Conservation (phyloP, 169 alveolate species). For the Plasmodium cynomolgi region DNA sequence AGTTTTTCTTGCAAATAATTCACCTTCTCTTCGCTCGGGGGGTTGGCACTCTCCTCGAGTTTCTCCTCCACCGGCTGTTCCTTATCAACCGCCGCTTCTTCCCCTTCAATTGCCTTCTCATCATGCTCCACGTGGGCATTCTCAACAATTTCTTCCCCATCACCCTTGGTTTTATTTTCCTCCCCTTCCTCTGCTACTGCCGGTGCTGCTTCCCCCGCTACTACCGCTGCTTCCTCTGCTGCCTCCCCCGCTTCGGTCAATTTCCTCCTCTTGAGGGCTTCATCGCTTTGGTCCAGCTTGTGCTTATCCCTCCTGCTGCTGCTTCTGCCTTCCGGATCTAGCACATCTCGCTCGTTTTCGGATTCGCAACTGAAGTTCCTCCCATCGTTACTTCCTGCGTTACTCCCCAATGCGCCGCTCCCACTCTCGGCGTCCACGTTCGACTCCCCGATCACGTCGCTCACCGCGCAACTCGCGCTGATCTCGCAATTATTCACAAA, state of each 20-base stretch:
- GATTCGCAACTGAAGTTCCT: neutral
- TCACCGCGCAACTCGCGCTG: neutral
- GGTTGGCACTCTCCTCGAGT: constrained; percentile 76
- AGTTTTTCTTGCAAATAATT: constrained; percentile 48
- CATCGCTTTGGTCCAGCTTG: neutral
- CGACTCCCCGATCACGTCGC: neutral
- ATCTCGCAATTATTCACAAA: neutral
- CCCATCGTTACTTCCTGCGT: neutral
- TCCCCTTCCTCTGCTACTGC: neutral
- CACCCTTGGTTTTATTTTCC: neutral
- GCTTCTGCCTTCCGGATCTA: neutral
- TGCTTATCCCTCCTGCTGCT: neutral
- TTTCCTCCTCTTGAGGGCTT: constrained; percentile 19
- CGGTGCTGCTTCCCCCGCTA: neutral
- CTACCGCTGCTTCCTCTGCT: neutral
- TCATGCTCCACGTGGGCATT: neutral
- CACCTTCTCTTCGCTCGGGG: constrained; percentile 53
- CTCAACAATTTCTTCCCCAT: neutral
- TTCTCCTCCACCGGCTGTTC: constrained; percentile 72
- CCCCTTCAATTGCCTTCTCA: constrained; percentile 8
- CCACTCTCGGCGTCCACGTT: neutral
- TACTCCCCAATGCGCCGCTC: neutral
- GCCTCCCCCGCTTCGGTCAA: neutral
- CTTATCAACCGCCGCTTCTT: constrained; percentile 17
- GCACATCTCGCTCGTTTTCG: neutral